These are phyloP conservation scores for Penicillium psychrofluorescens DNA, from an alignment of 495 filamentous ascomycete species.

Conservation along the genomic window DNA sequence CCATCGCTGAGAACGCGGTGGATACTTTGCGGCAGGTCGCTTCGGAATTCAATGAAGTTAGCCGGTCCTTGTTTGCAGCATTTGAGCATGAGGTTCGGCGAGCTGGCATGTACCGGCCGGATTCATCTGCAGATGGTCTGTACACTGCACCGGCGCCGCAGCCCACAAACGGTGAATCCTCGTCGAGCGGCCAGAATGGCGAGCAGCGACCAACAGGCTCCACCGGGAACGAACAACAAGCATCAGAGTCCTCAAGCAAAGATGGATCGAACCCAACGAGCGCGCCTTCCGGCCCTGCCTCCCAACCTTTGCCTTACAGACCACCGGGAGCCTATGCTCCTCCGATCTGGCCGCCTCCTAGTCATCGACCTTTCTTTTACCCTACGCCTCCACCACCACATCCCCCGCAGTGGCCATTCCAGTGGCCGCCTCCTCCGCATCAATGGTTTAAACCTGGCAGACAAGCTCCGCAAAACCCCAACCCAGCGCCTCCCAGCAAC, in stretches of 20 bases:
- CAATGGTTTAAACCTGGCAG: background rate
- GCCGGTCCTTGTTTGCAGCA: slow-evolving; percentile 30
- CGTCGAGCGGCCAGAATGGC: background rate
- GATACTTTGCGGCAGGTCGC: slow-evolving; percentile 38
- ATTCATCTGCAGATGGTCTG: no score
- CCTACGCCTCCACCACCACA: slow-evolving; percentile 6
- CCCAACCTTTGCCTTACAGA: background rate
- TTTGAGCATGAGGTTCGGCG: slow-evolving; percentile 35
- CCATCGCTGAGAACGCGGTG: slow-evolving; percentile 33
- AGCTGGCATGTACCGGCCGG: background rate
- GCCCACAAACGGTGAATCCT: background rate
- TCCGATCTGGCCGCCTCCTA: background rate
- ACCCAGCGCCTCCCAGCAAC: background rate
- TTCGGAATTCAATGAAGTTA: slow-evolving; percentile 37
- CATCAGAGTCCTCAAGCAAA: background rate
- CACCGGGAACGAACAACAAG: background rate
- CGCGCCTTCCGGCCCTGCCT: background rate
- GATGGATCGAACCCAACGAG: no score
- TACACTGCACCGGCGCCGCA: no score
- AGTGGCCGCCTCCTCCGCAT: background rate
- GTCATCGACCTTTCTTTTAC: background rate
- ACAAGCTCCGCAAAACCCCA: background rate
- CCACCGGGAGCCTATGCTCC: no score
- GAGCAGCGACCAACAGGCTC: background rate
- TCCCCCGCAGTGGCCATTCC: background rate